These are phyloP conservation scores for Saturnispora diversa DNA, from an alignment of 805 yeast species.

Conservation along the genomic window DNA sequence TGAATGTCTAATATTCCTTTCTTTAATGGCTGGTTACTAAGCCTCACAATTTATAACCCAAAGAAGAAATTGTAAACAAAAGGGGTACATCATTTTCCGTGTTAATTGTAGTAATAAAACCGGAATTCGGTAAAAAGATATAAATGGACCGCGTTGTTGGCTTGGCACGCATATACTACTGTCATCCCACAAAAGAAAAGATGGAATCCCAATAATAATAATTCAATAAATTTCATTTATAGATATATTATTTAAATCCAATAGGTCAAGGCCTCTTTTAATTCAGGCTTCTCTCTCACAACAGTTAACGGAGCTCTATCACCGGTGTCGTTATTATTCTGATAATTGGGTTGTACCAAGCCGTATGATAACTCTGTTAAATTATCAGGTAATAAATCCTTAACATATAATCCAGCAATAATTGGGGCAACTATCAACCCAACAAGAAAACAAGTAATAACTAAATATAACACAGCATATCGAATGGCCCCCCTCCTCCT, in stretches of 20 bases:
- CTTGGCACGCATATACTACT: too few relatives aligned
- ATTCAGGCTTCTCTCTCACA: slow-evolving; percentile 24
- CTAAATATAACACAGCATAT: slow-evolving; percentile 41
- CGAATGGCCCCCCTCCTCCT: slow-evolving; percentile 36
- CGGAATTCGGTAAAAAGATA: too few relatives aligned
- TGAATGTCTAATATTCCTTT: too few relatives aligned
- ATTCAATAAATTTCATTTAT: slow-evolving; percentile 1
- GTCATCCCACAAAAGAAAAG: too few relatives aligned
- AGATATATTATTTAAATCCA: slow-evolving; percentile 20
- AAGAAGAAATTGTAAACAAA: too few relatives aligned
- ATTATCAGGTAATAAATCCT: slow-evolving; percentile 16
- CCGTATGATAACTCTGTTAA: slow-evolving; percentile 23
- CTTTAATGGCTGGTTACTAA: too few relatives aligned
- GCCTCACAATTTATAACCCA: too few relatives aligned
- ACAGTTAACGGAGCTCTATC: slow-evolving; percentile 42
- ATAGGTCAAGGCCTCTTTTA: slow-evolving; percentile 19
- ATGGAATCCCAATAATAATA: too few relatives aligned
- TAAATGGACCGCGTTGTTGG: too few relatives aligned
- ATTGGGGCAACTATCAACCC: slow-evolving; percentile 42
- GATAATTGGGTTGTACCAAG: slow-evolving; percentile 51
- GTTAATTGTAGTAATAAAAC: too few relatives aligned
- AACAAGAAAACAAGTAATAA: slow-evolving; percentile 33
- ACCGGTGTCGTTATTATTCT: slow-evolving; percentile 63
- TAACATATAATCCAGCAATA: slow-evolving; percentile 23
- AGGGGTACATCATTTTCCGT: too few relatives aligned